These are phyloP conservation scores for Cynanchum wilfordii DNA, from an alignment of 257 asterid genomes.

Conservation along the genomic window DNA sequence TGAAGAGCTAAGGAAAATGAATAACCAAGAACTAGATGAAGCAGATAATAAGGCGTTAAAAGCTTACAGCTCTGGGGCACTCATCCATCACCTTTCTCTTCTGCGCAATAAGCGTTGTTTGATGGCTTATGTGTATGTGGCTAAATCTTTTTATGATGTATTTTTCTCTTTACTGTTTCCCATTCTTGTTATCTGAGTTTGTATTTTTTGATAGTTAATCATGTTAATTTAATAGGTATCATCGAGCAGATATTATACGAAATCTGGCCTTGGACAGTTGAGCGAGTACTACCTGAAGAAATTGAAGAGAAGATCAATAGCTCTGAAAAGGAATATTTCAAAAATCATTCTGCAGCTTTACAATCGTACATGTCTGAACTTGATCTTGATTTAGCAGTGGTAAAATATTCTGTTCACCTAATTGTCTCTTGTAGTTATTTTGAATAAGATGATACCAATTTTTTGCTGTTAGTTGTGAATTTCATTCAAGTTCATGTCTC, in stretches of 20 bases:
- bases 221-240: conserved; percentile 39
- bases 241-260: conserved; percentile 74
- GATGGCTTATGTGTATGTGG: conserved; percentile 81
- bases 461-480: background rate
- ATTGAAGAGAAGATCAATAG: conserved; percentile 70
- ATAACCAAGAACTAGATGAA: conserved; percentile 24
- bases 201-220: background rate
- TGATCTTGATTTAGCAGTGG: conserved; percentile 82
- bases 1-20: conserved; percentile 10
- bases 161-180: background rate
- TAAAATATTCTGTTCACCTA: conserved; percentile 31
- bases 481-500: background rate
- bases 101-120: conserved; percentile 90
- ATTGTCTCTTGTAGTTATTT: background rate
- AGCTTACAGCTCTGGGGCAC: conserved; percentile 77
- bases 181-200: background rate
- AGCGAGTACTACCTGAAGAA: conserved; percentile 76
- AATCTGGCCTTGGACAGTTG: conserved; percentile 77
- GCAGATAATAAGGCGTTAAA: conserved; percentile 12
- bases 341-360: conserved; percentile 56
- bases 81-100: conserved; percentile 79
- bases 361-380: conserved; percentile 57
- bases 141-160: conserved; percentile 2
- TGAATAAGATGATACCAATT: background rate
- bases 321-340: conserved; percentile 70